Conservation (phyloP, 306 rosid species). For the Casuarina equisetifolia region DNA sequence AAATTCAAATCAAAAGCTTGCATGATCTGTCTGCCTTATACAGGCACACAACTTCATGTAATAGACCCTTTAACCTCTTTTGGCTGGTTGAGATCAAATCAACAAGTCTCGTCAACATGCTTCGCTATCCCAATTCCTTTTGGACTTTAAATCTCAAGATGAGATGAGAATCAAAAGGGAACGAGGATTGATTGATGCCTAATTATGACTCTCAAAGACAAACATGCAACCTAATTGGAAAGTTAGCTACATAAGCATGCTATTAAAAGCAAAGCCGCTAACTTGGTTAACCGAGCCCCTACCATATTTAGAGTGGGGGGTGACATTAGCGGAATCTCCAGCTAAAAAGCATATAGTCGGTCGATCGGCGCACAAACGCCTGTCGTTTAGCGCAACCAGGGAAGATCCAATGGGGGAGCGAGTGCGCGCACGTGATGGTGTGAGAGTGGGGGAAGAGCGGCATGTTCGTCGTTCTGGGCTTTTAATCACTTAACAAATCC, state of each 20-base stretch:
- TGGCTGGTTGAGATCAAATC: no score
- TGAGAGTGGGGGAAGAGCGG: not conserved
- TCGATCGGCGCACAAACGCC: not conserved
- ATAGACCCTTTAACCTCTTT: slow-evolving; percentile 5
- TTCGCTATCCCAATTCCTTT: no score
- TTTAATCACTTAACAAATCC: slow-evolving; percentile 24
- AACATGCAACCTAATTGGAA: slow-evolving; percentile 9
- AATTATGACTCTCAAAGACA: not conserved
- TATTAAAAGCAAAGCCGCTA: not conserved
- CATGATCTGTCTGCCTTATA: slow-evolving; percentile 12
- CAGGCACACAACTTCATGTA: slow-evolving; percentile 23
- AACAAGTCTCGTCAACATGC: no score
- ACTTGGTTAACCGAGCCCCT: not conserved
- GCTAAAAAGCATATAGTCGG: not conserved
- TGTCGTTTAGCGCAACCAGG: not conserved
- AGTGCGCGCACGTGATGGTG: no score
- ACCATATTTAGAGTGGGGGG: slow-evolving; percentile 17
- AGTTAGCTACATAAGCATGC: slow-evolving; percentile 16
- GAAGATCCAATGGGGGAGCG: not conserved
- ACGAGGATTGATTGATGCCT: not conserved
- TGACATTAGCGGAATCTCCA: slow-evolving; percentile 15
- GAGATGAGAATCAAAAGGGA: not conserved
- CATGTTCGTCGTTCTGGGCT: slow-evolving; percentile 6
- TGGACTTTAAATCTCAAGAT: no score
- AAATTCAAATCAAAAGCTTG: slow-evolving; percentile 8